These are phyloP conservation scores for Ophiosphaerella herpotricha DNA, from an alignment of 2,329 filamentous ascomycete genomes.

Conservation along the genomic window DNA sequence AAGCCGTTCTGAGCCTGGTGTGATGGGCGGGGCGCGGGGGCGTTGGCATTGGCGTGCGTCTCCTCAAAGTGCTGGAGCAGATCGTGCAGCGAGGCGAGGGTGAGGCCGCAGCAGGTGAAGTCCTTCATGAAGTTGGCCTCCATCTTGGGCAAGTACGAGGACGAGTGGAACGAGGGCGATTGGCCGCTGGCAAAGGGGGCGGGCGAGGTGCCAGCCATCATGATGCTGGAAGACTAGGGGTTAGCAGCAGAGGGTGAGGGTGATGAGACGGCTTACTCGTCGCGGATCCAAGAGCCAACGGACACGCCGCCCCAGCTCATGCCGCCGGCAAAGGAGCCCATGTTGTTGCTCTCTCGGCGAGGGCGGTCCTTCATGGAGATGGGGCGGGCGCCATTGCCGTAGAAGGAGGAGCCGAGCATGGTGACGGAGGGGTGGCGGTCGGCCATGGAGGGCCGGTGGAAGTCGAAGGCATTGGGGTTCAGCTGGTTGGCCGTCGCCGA, in stretches of 20 bases:
- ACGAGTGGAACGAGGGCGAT: constrained; percentile 95
- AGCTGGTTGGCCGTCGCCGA: constrained; percentile 48
- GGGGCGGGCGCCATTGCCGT: constrained; percentile 62
- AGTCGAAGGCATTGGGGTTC: constrained; percentile 40
- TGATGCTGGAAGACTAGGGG: constrained; percentile 65
- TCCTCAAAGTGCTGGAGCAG: constrained; percentile 97
- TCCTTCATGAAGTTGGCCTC: constrained; percentile 98
- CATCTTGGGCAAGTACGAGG: constrained; percentile 92
- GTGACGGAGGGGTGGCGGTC: constrained; percentile 61
- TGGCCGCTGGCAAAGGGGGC: constrained; percentile 70
- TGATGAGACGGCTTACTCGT: constrained; percentile 75
- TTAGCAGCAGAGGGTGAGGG: not conserved
- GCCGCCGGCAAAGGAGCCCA: constrained; percentile 70
- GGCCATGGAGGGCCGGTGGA: constrained; percentile 38
- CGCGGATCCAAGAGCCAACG: constrained; percentile 93
- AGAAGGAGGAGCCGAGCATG: constrained; percentile 54
- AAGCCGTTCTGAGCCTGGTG: constrained; percentile 53
- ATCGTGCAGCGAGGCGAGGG: constrained; percentile 89
- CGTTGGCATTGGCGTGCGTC: constrained; percentile 79
- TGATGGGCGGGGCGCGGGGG: constrained; percentile 58
- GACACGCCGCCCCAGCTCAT: constrained; percentile 98
- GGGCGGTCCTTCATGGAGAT: constrained; percentile 64
- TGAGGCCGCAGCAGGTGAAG: constrained; percentile 92
- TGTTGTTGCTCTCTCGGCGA: constrained; percentile 63
- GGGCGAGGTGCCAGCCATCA: constrained; percentile 96